A percentile compares a stretch with the other conserved stretches of the same genome.
Evolutionary conservation across 202 grass and related monocot species (phyloP).

Genomic region (Carex sylvatica): DNA sequence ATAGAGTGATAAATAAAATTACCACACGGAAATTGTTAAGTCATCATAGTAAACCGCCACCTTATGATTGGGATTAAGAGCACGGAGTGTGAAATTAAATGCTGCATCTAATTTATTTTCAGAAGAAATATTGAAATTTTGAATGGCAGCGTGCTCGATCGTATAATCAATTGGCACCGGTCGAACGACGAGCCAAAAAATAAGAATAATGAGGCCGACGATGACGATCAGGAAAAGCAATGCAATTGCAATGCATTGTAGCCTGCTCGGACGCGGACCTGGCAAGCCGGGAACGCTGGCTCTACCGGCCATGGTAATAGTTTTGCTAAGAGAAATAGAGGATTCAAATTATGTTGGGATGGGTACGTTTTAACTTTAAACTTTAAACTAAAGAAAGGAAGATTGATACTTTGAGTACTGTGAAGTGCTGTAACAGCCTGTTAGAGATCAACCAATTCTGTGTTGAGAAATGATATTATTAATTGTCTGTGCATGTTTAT

Average conservation of each 20-base stretch:
- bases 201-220: slow-evolving; percentile 32
- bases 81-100: slow-evolving; percentile 54
- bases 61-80: slow-evolving; percentile 47
- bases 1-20: neutral
- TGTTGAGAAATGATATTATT: neutral
- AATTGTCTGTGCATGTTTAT: neutral
- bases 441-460: neutral
- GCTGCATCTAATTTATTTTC: slow-evolving; percentile 32
- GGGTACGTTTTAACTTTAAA: too few species aligned
- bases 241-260: slow-evolving; percentile 39
- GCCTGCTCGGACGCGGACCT: slow-evolving; percentile 23
- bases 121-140: slow-evolving; percentile 58
- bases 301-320: slow-evolving; percentile 34
- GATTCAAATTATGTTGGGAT: neutral
- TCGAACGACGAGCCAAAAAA: slow-evolving; percentile 62
- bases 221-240: slow-evolving; percentile 30
- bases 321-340: neutral
- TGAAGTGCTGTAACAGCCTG: slow-evolving; percentile 7
- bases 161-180: slow-evolving; percentile 40
- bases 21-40: slow-evolving; percentile 54
- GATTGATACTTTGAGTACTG: slow-evolving; percentile 28
- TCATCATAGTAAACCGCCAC: slow-evolving; percentile 36
- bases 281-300: slow-evolving; percentile 3
- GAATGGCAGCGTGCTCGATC: slow-evolving; percentile 46
- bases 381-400: slow-evolving; percentile 17